These are phyloP conservation scores for Colletotrichum chlorophyti DNA, from an alignment of 2,329 filamentous ascomycete species.

Conservation along the genomic window DNA sequence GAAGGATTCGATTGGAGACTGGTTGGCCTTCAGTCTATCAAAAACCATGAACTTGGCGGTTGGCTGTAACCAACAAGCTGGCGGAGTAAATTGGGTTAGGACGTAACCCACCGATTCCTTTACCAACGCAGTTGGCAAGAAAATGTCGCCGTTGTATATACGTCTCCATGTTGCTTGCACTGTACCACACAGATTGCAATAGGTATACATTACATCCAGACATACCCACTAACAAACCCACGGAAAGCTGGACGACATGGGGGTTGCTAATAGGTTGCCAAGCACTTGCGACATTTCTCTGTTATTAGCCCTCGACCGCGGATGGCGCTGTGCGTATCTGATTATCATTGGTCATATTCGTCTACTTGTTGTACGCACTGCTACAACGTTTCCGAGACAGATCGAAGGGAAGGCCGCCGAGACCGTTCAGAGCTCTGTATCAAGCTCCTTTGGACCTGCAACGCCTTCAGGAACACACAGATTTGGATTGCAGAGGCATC, in stretches of 20 bases:
- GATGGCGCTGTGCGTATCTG: no score
- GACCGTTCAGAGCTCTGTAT: no score
- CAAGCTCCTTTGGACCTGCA: no score
- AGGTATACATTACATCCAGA: background rate
- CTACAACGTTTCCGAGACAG: no score
- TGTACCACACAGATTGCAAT: no score
- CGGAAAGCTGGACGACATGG: background rate
- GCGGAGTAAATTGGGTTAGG: background rate
- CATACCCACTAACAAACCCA: background rate
- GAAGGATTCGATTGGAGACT: background rate
- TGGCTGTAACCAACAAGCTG: constrained; percentile 1
- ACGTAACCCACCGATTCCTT: background rate
- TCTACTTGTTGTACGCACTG: no score
- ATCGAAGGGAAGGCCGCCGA: no score
- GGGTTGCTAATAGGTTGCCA: background rate
- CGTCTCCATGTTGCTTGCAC: no score
- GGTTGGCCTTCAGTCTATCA: background rate
- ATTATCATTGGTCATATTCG: no score
- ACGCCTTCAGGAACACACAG: background rate
- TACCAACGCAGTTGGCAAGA: no score
- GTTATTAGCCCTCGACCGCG: background rate
- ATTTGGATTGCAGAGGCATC: background rate
- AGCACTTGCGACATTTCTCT: constrained; percentile 6
- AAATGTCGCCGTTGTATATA: no score
- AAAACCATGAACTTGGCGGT: background rate